Conservation (phyloP, 805 yeast genomes). For the Deakozyma indianensis region DNA sequence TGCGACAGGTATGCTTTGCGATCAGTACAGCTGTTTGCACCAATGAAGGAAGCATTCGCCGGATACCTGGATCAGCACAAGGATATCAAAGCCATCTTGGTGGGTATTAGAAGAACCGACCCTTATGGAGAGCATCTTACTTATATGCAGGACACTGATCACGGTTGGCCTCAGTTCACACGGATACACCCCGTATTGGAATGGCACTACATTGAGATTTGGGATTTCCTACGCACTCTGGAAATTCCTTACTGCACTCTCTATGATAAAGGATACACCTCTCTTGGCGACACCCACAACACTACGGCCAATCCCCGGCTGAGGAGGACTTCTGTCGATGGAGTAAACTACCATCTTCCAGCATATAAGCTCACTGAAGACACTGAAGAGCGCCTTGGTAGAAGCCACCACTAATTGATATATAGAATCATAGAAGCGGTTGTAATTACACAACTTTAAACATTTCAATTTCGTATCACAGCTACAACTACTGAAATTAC, state of each 20-base stretch:
- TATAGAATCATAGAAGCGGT: no score
- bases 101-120: slow-evolving; percentile 80
- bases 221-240: slow-evolving; percentile 55
- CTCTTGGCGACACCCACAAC: slow-evolving; percentile 64
- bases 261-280: slow-evolving; percentile 78
- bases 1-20: slow-evolving; percentile 40
- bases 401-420: slow-evolving; percentile 8
- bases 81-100: slow-evolving; percentile 55
- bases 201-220: slow-evolving; percentile 73
- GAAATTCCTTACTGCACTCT: slow-evolving; percentile 56
- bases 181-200: slow-evolving; percentile 79
- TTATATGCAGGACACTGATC: slow-evolving; percentile 64
- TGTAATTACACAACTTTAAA: no score
- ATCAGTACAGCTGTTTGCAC: slow-evolving; percentile 24
- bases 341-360: slow-evolving; percentile 37
- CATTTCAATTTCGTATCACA: no score
- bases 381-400: slow-evolving; percentile 41
- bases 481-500: no score
- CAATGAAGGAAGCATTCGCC: slow-evolving; percentile 56
- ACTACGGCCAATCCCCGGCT: slow-evolving; percentile 58
- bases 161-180: slow-evolving; percentile 80
- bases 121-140: slow-evolving; percentile 56
- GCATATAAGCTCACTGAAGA: slow-evolving; percentile 32
- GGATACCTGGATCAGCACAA: slow-evolving; percentile 41
- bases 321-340: slow-evolving; percentile 18